Conservation (phyloP, 352 stramenopile species). For the Pilasporangium apinafurcum region DNA sequence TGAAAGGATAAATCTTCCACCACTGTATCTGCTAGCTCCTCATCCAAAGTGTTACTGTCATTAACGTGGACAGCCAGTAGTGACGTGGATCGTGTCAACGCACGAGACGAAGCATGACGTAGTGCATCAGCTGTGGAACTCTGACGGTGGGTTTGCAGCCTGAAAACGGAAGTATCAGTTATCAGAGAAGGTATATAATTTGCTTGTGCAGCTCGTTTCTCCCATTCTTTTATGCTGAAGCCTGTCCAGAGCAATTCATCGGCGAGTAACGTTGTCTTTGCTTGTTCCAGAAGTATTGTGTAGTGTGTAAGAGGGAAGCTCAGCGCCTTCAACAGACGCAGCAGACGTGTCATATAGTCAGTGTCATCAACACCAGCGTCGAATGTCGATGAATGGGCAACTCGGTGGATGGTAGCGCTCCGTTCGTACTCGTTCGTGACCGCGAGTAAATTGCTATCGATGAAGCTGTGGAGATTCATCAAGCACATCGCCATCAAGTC, state of each 20-base stretch:
- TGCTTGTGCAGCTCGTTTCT: not conserved
- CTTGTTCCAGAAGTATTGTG: constrained; percentile 17
- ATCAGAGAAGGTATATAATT: not conserved
- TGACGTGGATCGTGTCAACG: constrained; percentile 4
- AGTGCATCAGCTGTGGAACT: not conserved
- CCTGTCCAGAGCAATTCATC: constrained; percentile 33
- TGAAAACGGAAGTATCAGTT: too few relatives aligned
- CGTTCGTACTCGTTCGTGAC: constrained; percentile 17
- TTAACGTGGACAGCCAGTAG: constrained; percentile 5
- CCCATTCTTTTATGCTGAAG: constrained; percentile 36
- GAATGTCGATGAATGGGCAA: too few relatives aligned
- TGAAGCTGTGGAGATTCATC: constrained; percentile 57
- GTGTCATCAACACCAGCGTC: constrained; percentile 1
- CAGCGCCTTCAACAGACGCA: constrained; percentile 27
- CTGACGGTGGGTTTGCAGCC: too few relatives aligned
- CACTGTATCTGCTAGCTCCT: too few relatives aligned
- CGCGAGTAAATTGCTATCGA: constrained; percentile 25
- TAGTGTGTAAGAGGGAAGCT: constrained; percentile 32
- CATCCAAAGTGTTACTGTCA: too few relatives aligned
- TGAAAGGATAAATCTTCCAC: too few relatives aligned
- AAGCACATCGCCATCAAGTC: constrained; percentile 48
- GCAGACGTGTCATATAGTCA: constrained; percentile 6
- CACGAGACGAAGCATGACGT: not conserved
- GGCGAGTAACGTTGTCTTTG: constrained; percentile 6
- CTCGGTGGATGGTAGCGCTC: constrained; percentile 2